These are phyloP conservation scores for Diospyros lotus DNA, from an alignment of 148 eudicot species.

Conservation along the genomic window DNA sequence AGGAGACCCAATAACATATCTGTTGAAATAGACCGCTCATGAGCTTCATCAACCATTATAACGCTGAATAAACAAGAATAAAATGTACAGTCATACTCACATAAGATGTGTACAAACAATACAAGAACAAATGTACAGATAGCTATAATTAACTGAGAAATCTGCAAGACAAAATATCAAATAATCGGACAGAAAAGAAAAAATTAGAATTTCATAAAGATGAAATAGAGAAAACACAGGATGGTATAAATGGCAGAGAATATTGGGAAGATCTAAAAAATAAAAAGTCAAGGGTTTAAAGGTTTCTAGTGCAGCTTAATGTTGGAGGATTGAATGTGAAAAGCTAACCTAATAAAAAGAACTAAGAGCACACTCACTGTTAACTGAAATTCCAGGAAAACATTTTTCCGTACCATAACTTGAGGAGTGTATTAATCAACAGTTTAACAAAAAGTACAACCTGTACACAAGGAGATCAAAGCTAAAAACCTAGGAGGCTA, in stretches of 20 bases:
- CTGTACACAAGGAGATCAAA: too few species aligned
- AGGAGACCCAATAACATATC: slow-evolving; percentile 88
- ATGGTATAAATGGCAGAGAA: background rate
- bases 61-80: slow-evolving; percentile 41
- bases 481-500: too few species aligned
- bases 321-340: background rate
- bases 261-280: background rate
- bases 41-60: slow-evolving; percentile 99
- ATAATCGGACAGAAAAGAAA: background rate
- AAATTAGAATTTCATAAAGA: background rate
- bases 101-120: background rate
- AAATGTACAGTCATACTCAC: background rate
- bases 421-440: too few species aligned
- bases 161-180: background rate
- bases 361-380: too few species aligned
- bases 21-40: slow-evolving; percentile 93
- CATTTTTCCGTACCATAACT: too few species aligned
- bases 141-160: background rate
- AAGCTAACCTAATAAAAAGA: too few species aligned
- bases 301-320: background rate
- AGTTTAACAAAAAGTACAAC: too few species aligned
- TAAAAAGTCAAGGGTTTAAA: background rate
- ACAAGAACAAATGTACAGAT: background rate
- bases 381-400: too few species aligned
- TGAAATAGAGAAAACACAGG: background rate